A percentile compares a stretch with the other conserved stretches of the same genome.
Conservation (phyloP, 2,329 filamentous ascomycete genomes). For the Aplosporella prunicola region DNA sequence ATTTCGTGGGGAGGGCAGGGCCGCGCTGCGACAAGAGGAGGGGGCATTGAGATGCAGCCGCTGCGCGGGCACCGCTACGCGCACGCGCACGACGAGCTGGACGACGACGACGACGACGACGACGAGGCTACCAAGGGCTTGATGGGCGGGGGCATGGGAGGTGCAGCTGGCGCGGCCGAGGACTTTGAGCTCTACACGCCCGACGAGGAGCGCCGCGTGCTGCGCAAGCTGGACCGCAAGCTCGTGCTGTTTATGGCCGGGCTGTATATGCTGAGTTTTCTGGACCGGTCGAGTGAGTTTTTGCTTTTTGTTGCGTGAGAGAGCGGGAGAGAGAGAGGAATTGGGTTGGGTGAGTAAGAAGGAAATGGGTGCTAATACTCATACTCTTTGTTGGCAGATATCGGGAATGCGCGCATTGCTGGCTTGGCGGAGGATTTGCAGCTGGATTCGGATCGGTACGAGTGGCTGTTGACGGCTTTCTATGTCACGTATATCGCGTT, state of each 20-base stretch:
- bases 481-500: slow-evolving; percentile 57
- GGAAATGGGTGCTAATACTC: neutral
- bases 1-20: no score
- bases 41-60: slow-evolving; percentile 1
- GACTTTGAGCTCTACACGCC: slow-evolving; percentile 47
- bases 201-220: slow-evolving; percentile 63
- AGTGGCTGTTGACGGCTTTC: slow-evolving; percentile 53
- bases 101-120: slow-evolving; percentile 7
- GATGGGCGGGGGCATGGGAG: neutral
- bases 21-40: neutral
- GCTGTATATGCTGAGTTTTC: slow-evolving; percentile 74
- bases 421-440: slow-evolving; percentile 46
- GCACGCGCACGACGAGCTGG: neutral
- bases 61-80: neutral
- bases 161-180: slow-evolving; percentile 17
- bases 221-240: slow-evolving; percentile 65
- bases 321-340: neutral
- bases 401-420: slow-evolving; percentile 54
- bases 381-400: slow-evolving; percentile 31
- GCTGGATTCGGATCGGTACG: slow-evolving; percentile 47
- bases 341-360: neutral
- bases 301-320: slow-evolving; percentile 2
- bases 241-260: slow-evolving; percentile 74
- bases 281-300: slow-evolving; percentile 69
- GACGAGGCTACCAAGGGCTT: slow-evolving; percentile 13